Base-by-base conservation (phyloP, 768 basidiomycete genomes). In the Boletus barrowsii region DNA sequence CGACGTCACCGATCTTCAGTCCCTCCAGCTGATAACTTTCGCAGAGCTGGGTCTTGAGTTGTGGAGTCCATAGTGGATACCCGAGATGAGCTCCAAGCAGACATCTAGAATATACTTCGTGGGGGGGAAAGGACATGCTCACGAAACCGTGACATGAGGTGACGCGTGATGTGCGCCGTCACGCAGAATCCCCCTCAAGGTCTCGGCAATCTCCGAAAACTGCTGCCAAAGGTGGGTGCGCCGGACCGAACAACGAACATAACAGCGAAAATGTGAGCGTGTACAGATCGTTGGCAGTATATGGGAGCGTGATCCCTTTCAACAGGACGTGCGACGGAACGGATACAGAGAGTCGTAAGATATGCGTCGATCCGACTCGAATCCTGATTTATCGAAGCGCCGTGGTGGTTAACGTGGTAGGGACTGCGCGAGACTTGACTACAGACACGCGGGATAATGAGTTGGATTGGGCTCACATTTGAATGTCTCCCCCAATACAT, bases 241-340 rank as follows among this genome's bases (percentile, higher is more conserved):
- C 55, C 47, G 2, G 75, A 66, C 1, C 70, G 62, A 20, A 68
- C 56, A 4, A 68, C 30, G 10, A 60, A 71, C 24, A 79, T 60
- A 2, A 81, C 66, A 0, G 73, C 77, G 32, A 80, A 80, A 14
- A 80, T 48, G 53, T 80, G 79, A 81, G 70, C 35, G 76, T 71
- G 44, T 72, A 68, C 3, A 54, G 30, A 13, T 59, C 61, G 29
- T 64, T 51, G 1, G 55, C 57, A 0, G 62, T 56, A 10, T 57
- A 40, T 0, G 80, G 82, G 47, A 83, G 72, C 0, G 72, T 75
- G 57, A 83, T 76, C 46, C 75, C 73, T 54, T 63, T 62, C 20
- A 83, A 62, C 5, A 72, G 60, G 20, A 62, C 56, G 42, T 73
- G 75, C 5, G 77, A 81, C 2, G 70, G 67, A 11, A 79, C 53